phyloP scores from a whole-genome alignment of 352 stramenopile genomes.

The Halophytophthora batemanensis region DNA sequence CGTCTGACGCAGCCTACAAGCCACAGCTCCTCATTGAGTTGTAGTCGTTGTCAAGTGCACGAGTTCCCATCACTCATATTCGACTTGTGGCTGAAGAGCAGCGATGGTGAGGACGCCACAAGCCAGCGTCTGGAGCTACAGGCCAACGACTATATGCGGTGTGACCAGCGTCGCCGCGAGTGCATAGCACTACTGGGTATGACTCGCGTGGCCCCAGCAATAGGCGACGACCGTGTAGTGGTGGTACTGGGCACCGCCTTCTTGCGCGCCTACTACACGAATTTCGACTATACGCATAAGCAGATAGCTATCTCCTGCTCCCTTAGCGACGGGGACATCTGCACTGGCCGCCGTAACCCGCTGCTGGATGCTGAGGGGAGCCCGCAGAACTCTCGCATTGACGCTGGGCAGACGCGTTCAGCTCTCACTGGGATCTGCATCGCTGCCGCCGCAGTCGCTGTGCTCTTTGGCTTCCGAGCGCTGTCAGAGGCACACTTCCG shows the following conservation, averaged over 20 bases:
- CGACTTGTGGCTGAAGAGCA: conserved; percentile 3
- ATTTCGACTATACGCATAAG: conserved; percentile 21
- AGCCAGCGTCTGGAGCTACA: conserved; percentile 13
- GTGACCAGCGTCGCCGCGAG: conserved; percentile 11
- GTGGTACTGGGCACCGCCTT: conserved; percentile 22
- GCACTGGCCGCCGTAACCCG: conserved; percentile 9
- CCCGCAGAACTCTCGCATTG: neutral
- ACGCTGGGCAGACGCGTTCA: neutral
- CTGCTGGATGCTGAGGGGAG: conserved; percentile 12
- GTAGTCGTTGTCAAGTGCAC: conserved; percentile 12
- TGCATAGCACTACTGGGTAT: conserved; percentile 20
- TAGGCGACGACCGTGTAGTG: conserved; percentile 9
- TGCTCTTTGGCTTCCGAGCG: conserved; percentile 7
- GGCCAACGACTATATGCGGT: conserved; percentile 25
- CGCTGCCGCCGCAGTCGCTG: conserved; percentile 9
- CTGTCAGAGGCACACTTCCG: conserved; percentile 5
- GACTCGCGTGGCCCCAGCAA: conserved; percentile 12
- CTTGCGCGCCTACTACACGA: conserved; percentile 18
- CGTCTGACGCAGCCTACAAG: conserved; percentile 1
- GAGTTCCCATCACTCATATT: conserved; percentile 21
- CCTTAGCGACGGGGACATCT: conserved; percentile 4
- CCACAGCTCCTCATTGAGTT: conserved; percentile 4
- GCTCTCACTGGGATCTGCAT: conserved; percentile 1
- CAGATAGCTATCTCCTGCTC: conserved; percentile 15
- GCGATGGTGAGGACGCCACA: neutral